Evolutionary conservation across 495 filamentous ascomycete genomes (phyloP).

Genomic region (Penicillium daleae): DNA sequence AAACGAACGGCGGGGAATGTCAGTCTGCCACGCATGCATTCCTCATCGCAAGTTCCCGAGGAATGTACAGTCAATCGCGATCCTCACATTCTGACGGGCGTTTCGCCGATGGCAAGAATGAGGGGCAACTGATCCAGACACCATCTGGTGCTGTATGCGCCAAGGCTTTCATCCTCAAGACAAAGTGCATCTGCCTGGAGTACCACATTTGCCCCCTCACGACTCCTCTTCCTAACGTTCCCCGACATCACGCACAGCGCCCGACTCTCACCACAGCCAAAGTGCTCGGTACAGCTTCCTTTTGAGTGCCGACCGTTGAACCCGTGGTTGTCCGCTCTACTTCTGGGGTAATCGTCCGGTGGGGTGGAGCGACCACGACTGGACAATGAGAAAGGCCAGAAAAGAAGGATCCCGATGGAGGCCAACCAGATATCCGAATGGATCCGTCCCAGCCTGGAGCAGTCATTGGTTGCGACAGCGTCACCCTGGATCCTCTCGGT

Average conservation of each 20-base stretch:
- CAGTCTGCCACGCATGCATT: slow-evolving; percentile 8
- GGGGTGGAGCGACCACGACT: slow-evolving; percentile 15
- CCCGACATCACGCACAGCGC: neutral
- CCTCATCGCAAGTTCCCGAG: neutral
- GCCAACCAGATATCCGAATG: neutral
- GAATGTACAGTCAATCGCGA: slow-evolving; percentile 3
- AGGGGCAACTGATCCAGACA: too few species aligned
- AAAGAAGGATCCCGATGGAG: neutral
- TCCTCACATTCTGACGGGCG: slow-evolving; percentile 14
- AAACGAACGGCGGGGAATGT: slow-evolving; percentile 13
- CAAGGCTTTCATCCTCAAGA: neutral
- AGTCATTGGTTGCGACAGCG: slow-evolving; percentile 6
- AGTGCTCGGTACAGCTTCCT: too few species aligned
- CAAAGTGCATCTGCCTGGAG: neutral
- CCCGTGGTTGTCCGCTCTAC: slow-evolving; percentile 3
- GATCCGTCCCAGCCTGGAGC: neutral
- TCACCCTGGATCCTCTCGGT: neutral
- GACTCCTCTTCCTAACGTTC: neutral
- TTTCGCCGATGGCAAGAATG: neutral
- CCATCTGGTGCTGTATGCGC: too few species aligned
- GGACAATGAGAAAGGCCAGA: slow-evolving; percentile 5
- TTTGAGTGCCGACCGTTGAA: slow-evolving; percentile 6
- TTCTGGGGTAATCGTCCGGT: slow-evolving; percentile 23
- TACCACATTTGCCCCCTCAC: neutral
- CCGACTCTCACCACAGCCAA: neutral